These are phyloP conservation scores for Sarocladiaceae sp. DNA, from an alignment of 2,329 filamentous ascomycete species.

Conservation along the genomic window DNA sequence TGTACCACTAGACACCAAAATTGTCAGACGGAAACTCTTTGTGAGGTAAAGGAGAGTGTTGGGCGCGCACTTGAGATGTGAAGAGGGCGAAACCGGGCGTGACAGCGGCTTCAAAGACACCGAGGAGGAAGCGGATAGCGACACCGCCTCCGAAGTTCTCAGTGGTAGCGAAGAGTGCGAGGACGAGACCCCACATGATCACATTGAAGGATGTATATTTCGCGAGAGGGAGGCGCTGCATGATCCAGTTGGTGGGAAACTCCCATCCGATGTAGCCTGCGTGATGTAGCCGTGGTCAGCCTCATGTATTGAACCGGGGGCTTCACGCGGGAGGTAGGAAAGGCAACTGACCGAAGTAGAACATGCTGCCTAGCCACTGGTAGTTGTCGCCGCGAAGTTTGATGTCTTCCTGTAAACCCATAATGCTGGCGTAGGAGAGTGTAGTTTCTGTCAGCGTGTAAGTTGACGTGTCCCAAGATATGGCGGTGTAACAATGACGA, in stretches of 20 bases:
- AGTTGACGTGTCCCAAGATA: too few relatives aligned
- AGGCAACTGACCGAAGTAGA: conserved; percentile 40
- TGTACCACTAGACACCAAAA: conserved; percentile 9
- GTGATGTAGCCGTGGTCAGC: background rate
- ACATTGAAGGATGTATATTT: conserved; percentile 29
- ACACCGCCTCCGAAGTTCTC: conserved; percentile 19
- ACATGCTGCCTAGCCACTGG: conserved; percentile 39
- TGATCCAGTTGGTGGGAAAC: conserved; percentile 30
- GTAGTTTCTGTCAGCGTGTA: background rate
- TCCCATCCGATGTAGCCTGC: conserved; percentile 7
- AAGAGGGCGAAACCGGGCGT: conserved; percentile 24
- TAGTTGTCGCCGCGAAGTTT: conserved; percentile 39
- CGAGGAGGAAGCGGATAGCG: conserved; percentile 26
- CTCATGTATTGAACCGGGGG: background rate
- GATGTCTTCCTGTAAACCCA: conserved; percentile 34
- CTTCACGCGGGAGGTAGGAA: background rate
- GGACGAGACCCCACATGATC: conserved; percentile 32
- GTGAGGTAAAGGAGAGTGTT: too few relatives aligned
- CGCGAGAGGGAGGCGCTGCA: conserved; percentile 25
- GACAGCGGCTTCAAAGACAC: conserved; percentile 24
- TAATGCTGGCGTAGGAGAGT: conserved; percentile 6
- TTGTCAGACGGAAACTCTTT: too few relatives aligned
- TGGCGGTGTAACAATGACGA: too few relatives aligned
- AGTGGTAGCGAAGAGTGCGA: conserved; percentile 16
- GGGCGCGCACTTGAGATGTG: conserved; percentile 28